These are phyloP conservation scores for Strobilomyces confusus DNA, from an alignment of 768 basidiomycete genomes.

Conservation along the genomic window DNA sequence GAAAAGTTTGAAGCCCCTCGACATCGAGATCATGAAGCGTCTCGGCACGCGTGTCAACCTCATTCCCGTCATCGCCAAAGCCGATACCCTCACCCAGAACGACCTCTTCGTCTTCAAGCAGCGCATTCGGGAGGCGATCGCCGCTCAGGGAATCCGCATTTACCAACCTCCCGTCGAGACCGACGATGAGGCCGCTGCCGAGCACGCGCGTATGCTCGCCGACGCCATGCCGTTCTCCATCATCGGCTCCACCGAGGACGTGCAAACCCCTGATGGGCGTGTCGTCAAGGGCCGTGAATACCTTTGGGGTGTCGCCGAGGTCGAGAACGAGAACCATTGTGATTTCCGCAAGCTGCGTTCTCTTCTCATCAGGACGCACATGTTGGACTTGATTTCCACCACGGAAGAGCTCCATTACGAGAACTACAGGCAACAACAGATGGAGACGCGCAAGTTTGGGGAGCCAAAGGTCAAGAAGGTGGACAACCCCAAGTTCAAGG, in stretches of 20 bases:
- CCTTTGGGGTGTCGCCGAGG: slow-evolving; percentile 99
- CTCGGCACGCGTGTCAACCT: slow-evolving; percentile 97
- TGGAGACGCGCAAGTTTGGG: slow-evolving; percentile 99
- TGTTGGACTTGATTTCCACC: slow-evolving; percentile 95
- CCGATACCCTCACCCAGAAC: slow-evolving; percentile 93
- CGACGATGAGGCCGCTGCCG: slow-evolving; percentile 82
- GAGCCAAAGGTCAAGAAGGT: slow-evolving; percentile 98
- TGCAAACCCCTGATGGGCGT: slow-evolving; percentile 85
- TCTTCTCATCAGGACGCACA: slow-evolving; percentile 93
- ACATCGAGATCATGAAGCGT: slow-evolving; percentile 99
- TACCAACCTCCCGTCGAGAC: slow-evolving; percentile 90
- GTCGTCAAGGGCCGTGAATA: slow-evolving; percentile 97
- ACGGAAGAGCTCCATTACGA: slow-evolving; percentile 97
- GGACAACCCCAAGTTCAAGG: slow-evolving; percentile 99
- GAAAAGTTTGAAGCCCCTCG: slow-evolving; percentile 81
- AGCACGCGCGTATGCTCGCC: slow-evolving; percentile 82
- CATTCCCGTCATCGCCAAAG: slow-evolving; percentile 96
- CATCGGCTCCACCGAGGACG: slow-evolving; percentile 95
- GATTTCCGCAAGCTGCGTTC: slow-evolving; percentile 98
- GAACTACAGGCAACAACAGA: slow-evolving; percentile 95
- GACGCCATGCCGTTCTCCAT: slow-evolving; percentile 98
- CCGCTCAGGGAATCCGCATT: slow-evolving; percentile 90
- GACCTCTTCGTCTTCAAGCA: slow-evolving; percentile 92
- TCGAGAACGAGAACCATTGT: slow-evolving; percentile 99
- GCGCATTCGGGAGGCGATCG: slow-evolving; percentile 86